A percentile compares a stretch with the other conserved stretches of the same genome.
Evolutionary conservation across 192 early-diverging fungal genomes (phyloP).

Genomic region (Backusella sp.): DNA sequence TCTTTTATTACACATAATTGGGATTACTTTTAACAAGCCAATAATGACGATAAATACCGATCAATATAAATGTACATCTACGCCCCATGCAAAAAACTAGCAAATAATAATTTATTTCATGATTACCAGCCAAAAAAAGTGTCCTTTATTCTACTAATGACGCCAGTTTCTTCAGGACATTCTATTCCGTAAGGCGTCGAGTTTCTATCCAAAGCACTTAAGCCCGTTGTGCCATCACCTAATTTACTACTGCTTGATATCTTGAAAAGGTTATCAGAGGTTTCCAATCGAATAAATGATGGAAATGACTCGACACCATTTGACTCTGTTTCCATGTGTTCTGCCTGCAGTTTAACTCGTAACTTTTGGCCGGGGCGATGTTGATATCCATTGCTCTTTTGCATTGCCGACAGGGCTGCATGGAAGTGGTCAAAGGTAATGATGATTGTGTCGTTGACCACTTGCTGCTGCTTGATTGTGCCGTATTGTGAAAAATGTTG

Average conservation of each 20-base stretch:
- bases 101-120: neutral
- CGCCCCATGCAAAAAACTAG: neutral
- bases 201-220: slow-evolving; percentile 12
- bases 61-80: too few species aligned
- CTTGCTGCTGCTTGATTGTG: neutral
- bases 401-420: neutral
- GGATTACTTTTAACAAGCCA: too few species aligned
- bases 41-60: neutral
- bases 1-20: too few species aligned
- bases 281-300: neutral
- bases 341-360: neutral
- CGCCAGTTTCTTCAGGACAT: neutral
- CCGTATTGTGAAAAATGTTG: slow-evolving; percentile 5
- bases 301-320: neutral
- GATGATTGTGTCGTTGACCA: neutral
- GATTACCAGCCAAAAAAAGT: slow-evolving; percentile 7
- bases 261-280: neutral
- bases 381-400: neutral
- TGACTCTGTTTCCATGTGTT: neutral
- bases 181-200: slow-evolving; percentile 22
- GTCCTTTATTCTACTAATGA: neutral
- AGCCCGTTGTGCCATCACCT: neutral
- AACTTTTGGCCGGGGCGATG: neutral
- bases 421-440: neutral
- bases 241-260: neutral